A percentile compares a stretch with the other conserved stretches of the same genome.
phyloP scores from a whole-genome alignment of 2,329 filamentous ascomycete genomes.

The Venturia asperata region DNA sequence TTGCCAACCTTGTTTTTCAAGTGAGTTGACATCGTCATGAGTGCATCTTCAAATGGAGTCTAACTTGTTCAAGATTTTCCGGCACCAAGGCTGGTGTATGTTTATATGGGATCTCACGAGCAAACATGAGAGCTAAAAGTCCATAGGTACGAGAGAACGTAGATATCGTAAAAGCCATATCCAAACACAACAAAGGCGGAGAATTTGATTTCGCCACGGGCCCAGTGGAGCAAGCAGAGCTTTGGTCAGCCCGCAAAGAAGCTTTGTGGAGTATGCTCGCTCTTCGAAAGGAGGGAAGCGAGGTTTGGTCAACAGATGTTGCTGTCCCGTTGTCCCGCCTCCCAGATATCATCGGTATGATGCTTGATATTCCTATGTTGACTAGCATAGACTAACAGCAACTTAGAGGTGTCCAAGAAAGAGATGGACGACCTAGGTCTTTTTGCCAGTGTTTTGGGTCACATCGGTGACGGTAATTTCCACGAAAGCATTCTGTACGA shows the following conservation, averaged over 20 bases:
- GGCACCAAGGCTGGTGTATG: slow-evolving; percentile 60
- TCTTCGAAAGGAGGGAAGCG: slow-evolving; percentile 47
- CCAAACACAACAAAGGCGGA: slow-evolving; percentile 51
- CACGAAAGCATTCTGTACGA: slow-evolving; percentile 90
- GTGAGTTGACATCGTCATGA: slow-evolving; percentile 32
- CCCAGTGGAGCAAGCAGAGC: slow-evolving; percentile 46
- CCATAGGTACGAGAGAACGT: slow-evolving; percentile 61
- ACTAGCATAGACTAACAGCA: background rate
- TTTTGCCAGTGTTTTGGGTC: slow-evolving; percentile 81
- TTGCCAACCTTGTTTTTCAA: slow-evolving; percentile 76
- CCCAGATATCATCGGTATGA: slow-evolving; percentile 55
- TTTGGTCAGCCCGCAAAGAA: slow-evolving; percentile 57
- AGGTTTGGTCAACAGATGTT: slow-evolving; percentile 59
- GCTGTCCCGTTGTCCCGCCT: slow-evolving; percentile 67
- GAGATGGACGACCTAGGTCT: slow-evolving; percentile 80
- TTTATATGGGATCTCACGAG: too few relatives aligned
- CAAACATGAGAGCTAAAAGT: background rate
- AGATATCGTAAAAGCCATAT: slow-evolving; percentile 58
- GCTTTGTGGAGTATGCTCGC: slow-evolving; percentile 56
- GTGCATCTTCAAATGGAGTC: slow-evolving; percentile 5
- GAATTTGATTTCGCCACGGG: slow-evolving; percentile 51
- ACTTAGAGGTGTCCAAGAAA: slow-evolving; percentile 71
- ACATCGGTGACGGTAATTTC: slow-evolving; percentile 92
- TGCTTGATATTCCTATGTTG: background rate
- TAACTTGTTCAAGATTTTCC: slow-evolving; percentile 48